Conservation (phyloP, 768 basidiomycete species). For the Chalciporus piperatus region DNA sequence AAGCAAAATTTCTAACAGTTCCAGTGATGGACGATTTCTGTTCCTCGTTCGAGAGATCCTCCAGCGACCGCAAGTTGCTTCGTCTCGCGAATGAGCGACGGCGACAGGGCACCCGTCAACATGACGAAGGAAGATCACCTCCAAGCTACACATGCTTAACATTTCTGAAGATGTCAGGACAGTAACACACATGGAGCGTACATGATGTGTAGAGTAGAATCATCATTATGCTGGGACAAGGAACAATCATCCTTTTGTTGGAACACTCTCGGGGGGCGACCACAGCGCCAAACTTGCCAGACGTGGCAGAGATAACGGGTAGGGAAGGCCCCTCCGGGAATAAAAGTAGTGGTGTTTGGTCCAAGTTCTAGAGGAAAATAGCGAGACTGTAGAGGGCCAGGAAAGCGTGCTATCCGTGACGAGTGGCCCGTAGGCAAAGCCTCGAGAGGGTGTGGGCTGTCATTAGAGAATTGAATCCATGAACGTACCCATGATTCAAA, state of each 20-base stretch:
- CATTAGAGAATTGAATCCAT: neutral
- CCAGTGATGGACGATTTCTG: neutral
- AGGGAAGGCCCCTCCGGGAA: constrained; percentile 76
- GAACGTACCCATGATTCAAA: constrained; percentile 57
- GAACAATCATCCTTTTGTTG: too few relatives aligned
- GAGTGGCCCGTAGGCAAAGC: constrained; percentile 60
- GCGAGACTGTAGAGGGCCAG: constrained; percentile 76
- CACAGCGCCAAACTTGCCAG: constrained; percentile 79
- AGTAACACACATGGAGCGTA: neutral
- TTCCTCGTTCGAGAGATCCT: constrained; percentile 64
- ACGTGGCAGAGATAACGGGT: too few relatives aligned
- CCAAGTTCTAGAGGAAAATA: constrained; percentile 88
- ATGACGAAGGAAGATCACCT: constrained; percentile 80
- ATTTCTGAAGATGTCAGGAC: too few relatives aligned
- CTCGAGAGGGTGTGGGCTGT: constrained; percentile 29
- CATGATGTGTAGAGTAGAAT: neutral
- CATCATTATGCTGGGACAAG: too few relatives aligned
- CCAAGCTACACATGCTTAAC: constrained; percentile 31
- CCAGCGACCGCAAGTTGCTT: too few relatives aligned
- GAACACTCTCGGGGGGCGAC: constrained; percentile 29
- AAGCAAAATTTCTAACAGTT: too few relatives aligned
- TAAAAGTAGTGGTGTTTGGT: constrained; percentile 73
- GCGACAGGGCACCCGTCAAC: constrained; percentile 77
- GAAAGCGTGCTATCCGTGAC: constrained; percentile 48
- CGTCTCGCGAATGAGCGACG: constrained; percentile 74